Evolutionary conservation across 2,329 filamentous ascomycete species (phyloP), one percentile per base, ranked within the genome.

Genomic region (Ceratocystis huliohia): DNA sequence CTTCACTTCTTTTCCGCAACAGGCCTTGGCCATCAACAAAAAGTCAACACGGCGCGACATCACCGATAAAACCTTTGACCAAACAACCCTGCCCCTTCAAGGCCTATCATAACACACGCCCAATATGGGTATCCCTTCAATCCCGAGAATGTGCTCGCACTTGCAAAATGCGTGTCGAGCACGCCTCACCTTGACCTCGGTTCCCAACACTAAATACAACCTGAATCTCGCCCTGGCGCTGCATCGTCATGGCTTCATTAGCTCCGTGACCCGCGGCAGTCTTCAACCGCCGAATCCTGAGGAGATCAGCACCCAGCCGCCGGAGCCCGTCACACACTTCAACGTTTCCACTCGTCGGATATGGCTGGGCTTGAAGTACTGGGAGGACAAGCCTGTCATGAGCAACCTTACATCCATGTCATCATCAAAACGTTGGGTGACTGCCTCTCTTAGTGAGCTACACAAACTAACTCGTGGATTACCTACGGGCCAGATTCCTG

Each of bases 291-390:
- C 83, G 0, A 75, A 78, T 22, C 76, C 77, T 1, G 77, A 79
- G 22, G 72, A 77, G 25, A 75, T 83, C 70, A 70, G 76, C 50
- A 75, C 78, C 10, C 69, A 74, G 69, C 75, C 82, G 30, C 79
- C 84, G 13, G 82, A 83, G 69, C 79, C 78, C 15, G 80, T 89
- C 67, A 91, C 87, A 61, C 79, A 80, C 69, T 80, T 79, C 71
- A 96, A 95, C 76, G 84, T 91, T 46, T 83, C 91, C 3, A 81
- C 79, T 48, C 82, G 89, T 73, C 82, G 92, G 68, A 78, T 96
- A 70, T 96, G 92, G 92, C 77, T 96, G 13, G 91, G 91, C 0
- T 78, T 96, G 72, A 96, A 96, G 78, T 96, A 96, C 82, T 89
- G 84, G 84, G 85, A 91, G 71, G 88, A 88, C 73, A 81, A 86